Evolutionary conservation across 345 rosid genomes (phyloP).

Genomic region (Gossypium australe): DNA sequence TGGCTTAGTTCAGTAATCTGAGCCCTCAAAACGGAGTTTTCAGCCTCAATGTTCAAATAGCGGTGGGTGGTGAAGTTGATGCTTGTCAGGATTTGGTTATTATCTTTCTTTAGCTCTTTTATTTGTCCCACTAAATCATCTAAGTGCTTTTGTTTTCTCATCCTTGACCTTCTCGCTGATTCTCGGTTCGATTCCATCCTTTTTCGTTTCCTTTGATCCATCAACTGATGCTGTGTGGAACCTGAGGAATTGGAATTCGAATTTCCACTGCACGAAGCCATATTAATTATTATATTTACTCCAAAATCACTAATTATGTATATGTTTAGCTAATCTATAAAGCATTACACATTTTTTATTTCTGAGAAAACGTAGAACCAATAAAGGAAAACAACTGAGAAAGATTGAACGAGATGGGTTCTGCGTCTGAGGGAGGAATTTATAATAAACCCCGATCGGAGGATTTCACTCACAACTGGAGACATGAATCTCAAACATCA

Average conservation of each 20-base stretch:
- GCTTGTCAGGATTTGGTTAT: conserved; percentile 34
- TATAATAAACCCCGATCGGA: conserved; percentile 65
- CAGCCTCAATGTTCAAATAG: conserved; percentile 37
- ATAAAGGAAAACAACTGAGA: conserved; percentile 78
- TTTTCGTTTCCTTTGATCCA: conserved; percentile 57
- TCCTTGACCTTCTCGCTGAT: conserved; percentile 64
- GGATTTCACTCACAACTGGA: conserved; percentile 67
- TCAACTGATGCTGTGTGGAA: conserved; percentile 31
- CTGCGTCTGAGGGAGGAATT: conserved; percentile 61
- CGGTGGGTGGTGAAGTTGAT: conserved; percentile 42
- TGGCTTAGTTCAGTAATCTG: conserved; percentile 46
- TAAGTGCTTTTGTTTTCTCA: conserved; percentile 61
- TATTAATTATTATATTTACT: conserved; percentile 15
- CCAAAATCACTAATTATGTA: neutral
- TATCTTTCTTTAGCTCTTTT: conserved; percentile 35
- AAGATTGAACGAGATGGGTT: conserved; percentile 82
- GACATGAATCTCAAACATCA: conserved; percentile 64
- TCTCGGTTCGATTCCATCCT: conserved; percentile 69
- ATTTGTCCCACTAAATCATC: conserved; percentile 42
- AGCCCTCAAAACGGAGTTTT: conserved; percentile 49
- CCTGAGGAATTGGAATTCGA: conserved; percentile 25
- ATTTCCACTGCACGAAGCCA: conserved; percentile 57
- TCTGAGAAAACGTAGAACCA: conserved; percentile 67
- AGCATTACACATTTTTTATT: neutral
- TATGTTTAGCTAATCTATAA: conserved; percentile 5